A percentile compares a stretch with the other conserved stretches of the same genome.
phyloP scores from a whole-genome alignment of 1,139 yeast species.

The Candida tropicalis region DNA sequence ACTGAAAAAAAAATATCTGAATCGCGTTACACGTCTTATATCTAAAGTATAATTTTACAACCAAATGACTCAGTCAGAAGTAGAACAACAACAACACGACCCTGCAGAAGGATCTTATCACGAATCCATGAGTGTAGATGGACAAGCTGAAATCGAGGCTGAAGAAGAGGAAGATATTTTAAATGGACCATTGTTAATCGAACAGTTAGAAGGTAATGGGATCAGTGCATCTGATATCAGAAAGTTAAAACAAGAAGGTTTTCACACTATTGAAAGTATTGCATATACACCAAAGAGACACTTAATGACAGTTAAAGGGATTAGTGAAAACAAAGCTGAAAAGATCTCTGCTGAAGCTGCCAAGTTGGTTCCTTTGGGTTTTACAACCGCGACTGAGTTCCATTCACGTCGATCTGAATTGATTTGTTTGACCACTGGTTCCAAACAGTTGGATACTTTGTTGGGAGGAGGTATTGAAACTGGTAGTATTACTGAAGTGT shows the following conservation, averaged over 20 bases:
- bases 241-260: slow-evolving; percentile 81
- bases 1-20: slow-evolving; percentile 3
- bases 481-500: slow-evolving; percentile 93
- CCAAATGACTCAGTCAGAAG: slow-evolving; percentile 14
- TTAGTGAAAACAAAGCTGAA: slow-evolving; percentile 95
- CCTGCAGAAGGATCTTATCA: slow-evolving; percentile 2
- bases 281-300: slow-evolving; percentile 88
- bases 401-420: slow-evolving; percentile 88
- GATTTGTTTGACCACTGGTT: slow-evolving; percentile 92
- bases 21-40: slow-evolving; percentile 7
- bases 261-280: slow-evolving; percentile 85
- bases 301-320: slow-evolving; percentile 80
- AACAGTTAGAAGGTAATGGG: slow-evolving; percentile 76
- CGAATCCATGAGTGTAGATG: slow-evolving; percentile 1
- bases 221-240: slow-evolving; percentile 78
- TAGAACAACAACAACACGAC: slow-evolving; percentile 8
- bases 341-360: slow-evolving; percentile 80
- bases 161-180: slow-evolving; percentile 40
- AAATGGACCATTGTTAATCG: slow-evolving; percentile 48
- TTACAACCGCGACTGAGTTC: slow-evolving; percentile 95
- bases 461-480: slow-evolving; percentile 98
- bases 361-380: slow-evolving; percentile 90
- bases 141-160: slow-evolving; percentile 4
- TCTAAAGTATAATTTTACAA: neutral
- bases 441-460: slow-evolving; percentile 88